phyloP scores from a whole-genome alignment of 2,329 filamentous ascomycete species.

The Polytolypa hystricis region DNA sequence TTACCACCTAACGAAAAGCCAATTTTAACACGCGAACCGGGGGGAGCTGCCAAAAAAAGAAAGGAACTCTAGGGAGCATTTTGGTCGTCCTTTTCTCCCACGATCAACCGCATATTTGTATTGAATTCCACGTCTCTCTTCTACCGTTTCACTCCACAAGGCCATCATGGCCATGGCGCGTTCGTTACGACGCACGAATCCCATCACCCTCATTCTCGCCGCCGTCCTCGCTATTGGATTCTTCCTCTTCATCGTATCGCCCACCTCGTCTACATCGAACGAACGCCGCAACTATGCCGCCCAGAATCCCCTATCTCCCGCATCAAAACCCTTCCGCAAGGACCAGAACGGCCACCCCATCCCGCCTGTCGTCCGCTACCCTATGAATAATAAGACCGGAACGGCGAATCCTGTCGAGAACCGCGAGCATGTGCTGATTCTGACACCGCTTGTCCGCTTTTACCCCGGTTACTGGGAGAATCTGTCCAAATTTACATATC shows the following conservation, averaged over 20 bases:
- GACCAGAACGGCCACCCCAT: slow-evolving; percentile 41
- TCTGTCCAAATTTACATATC: slow-evolving; percentile 69
- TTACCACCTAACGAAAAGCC: not conserved
- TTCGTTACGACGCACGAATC: slow-evolving; percentile 66
- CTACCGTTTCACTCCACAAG: slow-evolving; percentile 4
- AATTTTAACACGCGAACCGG: too few relatives aligned
- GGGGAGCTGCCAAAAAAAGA: too few relatives aligned
- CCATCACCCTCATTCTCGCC: slow-evolving; percentile 63
- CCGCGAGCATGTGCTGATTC: slow-evolving; percentile 74
- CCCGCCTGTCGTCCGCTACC: slow-evolving; percentile 80
- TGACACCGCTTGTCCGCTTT: slow-evolving; percentile 88
- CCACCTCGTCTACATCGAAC: slow-evolving; percentile 41
- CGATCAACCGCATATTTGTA: not conserved
- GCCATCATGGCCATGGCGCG: slow-evolving; percentile 49
- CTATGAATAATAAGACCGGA: slow-evolving; percentile 89
- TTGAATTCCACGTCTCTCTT: not conserved
- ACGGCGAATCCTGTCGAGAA: slow-evolving; percentile 65
- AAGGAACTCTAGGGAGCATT: too few relatives aligned
- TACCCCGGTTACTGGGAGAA: slow-evolving; percentile 96
- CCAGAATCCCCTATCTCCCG: slow-evolving; percentile 60
- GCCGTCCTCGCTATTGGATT: slow-evolving; percentile 61
- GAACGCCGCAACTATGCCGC: slow-evolving; percentile 48
- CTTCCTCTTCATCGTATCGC: slow-evolving; percentile 51
- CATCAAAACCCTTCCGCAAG: slow-evolving; percentile 64
- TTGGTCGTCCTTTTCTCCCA: too few relatives aligned